Evolutionary conservation across 768 basidiomycete genomes (phyloP), one percentile per base, ranked within the genome.

Genomic region (Chiua virens): DNA sequence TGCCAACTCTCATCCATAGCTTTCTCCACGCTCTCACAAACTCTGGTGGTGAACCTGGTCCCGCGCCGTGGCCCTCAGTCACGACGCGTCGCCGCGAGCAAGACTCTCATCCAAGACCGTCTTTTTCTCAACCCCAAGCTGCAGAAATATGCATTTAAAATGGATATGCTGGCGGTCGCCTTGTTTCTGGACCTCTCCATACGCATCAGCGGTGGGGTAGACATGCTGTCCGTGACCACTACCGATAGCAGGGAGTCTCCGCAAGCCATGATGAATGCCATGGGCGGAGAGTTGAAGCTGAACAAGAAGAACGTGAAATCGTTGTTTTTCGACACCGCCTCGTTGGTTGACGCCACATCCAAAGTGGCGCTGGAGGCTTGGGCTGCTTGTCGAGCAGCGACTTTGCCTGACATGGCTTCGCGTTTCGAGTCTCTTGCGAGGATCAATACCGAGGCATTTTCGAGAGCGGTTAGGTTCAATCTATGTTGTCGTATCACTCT

Each of bases 111-210:
- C 8, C 52, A 66, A 42, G 57, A 67, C 9, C 41, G 42, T 7
- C 63, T 80, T 38, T 55, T 80, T 5, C 57, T 65, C 40, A 50
- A 71, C 27, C 18, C 59, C 0, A 28, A 53, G 3, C 47, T 64
- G 23, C 56, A 48, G 15, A 79, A 77, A 50, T 63, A 69, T 42
- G 71, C 74, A 0, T 78, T 82, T 40, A 61, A 64, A 30, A 77
- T 79, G 78, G 80, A 81, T 54, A 68, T 65, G 35, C 56, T 82
- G 1, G 68, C 72, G 0, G 52, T 70, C 5, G 64, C 77, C 2
- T 55, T 83, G 15, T 69, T 66, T 57, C 40, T 61, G 9, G 80
- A 82, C 49, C 41, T 71, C 8, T 66, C 60, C 0, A 45, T 78
- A 10, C 62, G 59, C 9, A 68, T 79, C 13, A 47, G 43, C 13